Base-by-base conservation (phyloP, 2,329 filamentous ascomycete genomes). In the Lachnellula cervina region DNA sequence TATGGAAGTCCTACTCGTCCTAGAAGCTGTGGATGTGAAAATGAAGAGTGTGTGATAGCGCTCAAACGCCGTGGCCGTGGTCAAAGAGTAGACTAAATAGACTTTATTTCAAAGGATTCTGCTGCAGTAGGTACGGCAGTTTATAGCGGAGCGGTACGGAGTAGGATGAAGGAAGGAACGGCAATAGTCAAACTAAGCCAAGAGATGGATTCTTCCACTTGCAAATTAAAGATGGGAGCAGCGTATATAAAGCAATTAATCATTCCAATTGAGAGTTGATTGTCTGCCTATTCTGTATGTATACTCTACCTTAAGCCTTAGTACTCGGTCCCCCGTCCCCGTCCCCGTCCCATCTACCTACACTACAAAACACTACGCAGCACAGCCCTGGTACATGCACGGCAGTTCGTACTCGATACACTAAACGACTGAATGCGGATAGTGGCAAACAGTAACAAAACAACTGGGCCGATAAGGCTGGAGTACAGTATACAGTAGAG, bases 321-420 rank as follows among this genome's bases (percentile, higher is more conserved):
- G n/a, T 32, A 21, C 14, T 9, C 35, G 40, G 35, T 16, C 35
- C 45, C 25, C 35, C 45, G n/a, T 28, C 21, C 23, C n/a, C 35
- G 9, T 44, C 45, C 25, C 35, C 45, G n/a, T 28, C 21, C 23
- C n/a, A 25, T 34, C 47, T 21, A 55, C 21, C 21, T 21, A 2
- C 21, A 21, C 21, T 21, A 21, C 21, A 4, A 2, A 21, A 4
- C 21, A n/a, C n/a, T n/a, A n/a, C 52, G 8, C 37, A 14, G 6
- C 37, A 55, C 47, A 55, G 52, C 52, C 52, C 38, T 37, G 46
- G 7, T 21, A 28, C 34, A 16, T 25, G n/a, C 23, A 37, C 38
- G 23, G 19, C 19, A 42, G 21, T 9, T 35, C n/a, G 4, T 14
- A 9, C n/a, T 28, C 16, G 16, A 23, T 19, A 17, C 28, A 38